phyloP scores from a whole-genome alignment of 2,329 filamentous ascomycete species.

The Emmonsia crescens region DNA sequence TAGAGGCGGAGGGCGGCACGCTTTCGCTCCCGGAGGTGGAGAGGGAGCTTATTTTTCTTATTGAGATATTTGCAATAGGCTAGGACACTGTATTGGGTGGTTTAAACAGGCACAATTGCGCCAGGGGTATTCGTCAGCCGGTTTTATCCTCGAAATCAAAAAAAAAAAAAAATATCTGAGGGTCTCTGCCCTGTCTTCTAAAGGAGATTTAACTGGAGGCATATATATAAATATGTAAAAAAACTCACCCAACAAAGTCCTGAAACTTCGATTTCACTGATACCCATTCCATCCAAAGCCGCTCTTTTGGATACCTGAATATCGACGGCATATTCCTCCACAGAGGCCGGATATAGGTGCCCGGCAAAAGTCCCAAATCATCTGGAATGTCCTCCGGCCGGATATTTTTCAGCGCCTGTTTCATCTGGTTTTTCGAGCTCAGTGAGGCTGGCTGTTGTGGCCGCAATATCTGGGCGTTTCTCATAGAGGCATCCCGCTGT shows the following conservation, averaged over 20 bases:
- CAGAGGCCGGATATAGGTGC: constrained; percentile 30
- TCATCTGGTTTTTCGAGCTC: constrained; percentile 28
- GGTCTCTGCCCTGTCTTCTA: too few relatives aligned
- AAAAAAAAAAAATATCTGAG: constrained; percentile 2
- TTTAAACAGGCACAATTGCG: background rate
- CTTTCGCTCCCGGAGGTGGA: constrained; percentile 27
- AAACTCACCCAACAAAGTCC: constrained; percentile 26
- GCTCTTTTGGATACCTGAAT: constrained; percentile 27
- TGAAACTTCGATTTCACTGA: constrained; percentile 26
- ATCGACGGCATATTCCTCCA: constrained; percentile 32
- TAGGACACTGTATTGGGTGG: constrained; percentile 16
- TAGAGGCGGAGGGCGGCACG: constrained; percentile 33
- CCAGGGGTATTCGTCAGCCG: background rate
- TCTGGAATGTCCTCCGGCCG: constrained; percentile 27
- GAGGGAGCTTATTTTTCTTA: constrained; percentile 19
- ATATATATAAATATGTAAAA: constrained; percentile 1
- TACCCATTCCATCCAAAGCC: constrained; percentile 31
- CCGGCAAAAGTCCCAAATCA: constrained; percentile 37
- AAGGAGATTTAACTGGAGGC: background rate
- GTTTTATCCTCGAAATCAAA: constrained; percentile 5
- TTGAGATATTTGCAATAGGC: constrained; percentile 25
- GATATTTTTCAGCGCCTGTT: constrained; percentile 18
- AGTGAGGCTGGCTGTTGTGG: constrained; percentile 26
- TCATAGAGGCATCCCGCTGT: constrained; percentile 4
- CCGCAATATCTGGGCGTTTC: constrained; percentile 14